Base-by-base conservation (phyloP, 495 filamentous ascomycete species). In the Hyphodiscus hymeniophilus region DNA sequence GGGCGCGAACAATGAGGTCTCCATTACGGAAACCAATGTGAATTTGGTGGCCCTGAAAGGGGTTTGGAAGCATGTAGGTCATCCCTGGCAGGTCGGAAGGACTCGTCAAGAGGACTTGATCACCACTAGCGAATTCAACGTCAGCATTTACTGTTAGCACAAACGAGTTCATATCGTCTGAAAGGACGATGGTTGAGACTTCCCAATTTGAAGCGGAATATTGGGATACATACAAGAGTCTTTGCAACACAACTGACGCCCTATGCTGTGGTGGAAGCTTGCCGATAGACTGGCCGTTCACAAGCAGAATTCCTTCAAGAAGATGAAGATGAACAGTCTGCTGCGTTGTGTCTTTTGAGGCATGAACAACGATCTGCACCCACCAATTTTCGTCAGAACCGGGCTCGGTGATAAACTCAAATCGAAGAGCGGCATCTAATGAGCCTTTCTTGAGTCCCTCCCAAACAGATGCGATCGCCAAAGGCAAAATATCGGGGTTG, bases 21-120 rank as follows among this genome's bases (percentile, higher is more conserved):
- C 51, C 54, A n/a, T 61, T 48, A 7, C 71, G 67, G 33, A 68
- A 56, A 1, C 75, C 76, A 38, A 80, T 56, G 56, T 80, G 75
- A 1, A 81, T 61, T 18, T 67, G 42, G 47, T 74, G 65, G 0
- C 39, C 51, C 13, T 64, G 2, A 6, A 58, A 50, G 2, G 1
- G 17, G 21, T 45, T 47, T 3, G 60, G 59, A 1, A 77, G 56
- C 15, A 56, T 57, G 42, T 76, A 65, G 11, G 61, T 60, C 73
- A 79, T 78, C 0, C 71, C 73, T 0, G 58, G 54, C 7, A 73
- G 47, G 6, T 39, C 22, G 0, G 73, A 76, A 6, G 70, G 72
- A 36, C 61, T 74, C 0, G 65, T 68, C 0, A 63, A 38, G 0
- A 79, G 62, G 16, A 58, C 64, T 46, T 71, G 66, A 15, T 64